Evolutionary conservation across 2,329 filamentous ascomycete species (phyloP).

Genomic region (Trichoderma breve): DNA sequence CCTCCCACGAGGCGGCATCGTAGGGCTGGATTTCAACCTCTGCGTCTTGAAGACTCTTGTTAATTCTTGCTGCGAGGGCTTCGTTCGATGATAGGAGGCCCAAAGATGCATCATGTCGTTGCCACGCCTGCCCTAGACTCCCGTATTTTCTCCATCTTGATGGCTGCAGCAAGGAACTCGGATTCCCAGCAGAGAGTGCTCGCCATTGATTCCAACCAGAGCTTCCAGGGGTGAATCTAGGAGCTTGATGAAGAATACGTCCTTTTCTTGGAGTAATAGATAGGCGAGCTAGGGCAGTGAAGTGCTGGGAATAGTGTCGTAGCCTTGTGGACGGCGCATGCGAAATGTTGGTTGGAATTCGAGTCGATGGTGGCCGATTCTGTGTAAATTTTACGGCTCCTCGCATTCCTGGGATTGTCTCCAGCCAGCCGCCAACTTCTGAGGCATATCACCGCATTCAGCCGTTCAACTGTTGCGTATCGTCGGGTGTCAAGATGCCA

Average conservation of each 20-base stretch:
- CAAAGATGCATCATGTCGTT: slow-evolving; percentile 14
- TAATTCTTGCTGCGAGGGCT: neutral
- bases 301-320: slow-evolving; percentile 9
- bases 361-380: slow-evolving; percentile 23
- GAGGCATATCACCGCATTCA: slow-evolving; percentile 27
- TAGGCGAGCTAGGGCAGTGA: slow-evolving; percentile 23
- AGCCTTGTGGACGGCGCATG: neutral
- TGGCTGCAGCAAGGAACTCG: slow-evolving; percentile 9
- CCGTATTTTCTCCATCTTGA: slow-evolving; percentile 25
- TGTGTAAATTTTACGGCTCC: slow-evolving; percentile 26
- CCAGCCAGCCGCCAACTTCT: slow-evolving; percentile 23
- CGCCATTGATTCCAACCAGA: slow-evolving; percentile 18
- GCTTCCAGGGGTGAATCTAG: slow-evolving; percentile 13
- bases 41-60: neutral
- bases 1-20: slow-evolving; percentile 25
- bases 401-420: slow-evolving; percentile 32
- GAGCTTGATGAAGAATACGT: slow-evolving; percentile 13
- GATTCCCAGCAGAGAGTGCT: neutral
- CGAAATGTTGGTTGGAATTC: slow-evolving; percentile 17
- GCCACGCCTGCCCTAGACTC: slow-evolving; percentile 23
- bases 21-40: slow-evolving; percentile 17
- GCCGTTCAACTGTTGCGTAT: neutral
- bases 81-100: neutral
- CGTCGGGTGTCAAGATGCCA: neutral
- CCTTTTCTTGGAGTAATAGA: slow-evolving; percentile 12